Conservation (phyloP, 129 eudicot genomes). For the Oenanthe sinensis region DNA sequence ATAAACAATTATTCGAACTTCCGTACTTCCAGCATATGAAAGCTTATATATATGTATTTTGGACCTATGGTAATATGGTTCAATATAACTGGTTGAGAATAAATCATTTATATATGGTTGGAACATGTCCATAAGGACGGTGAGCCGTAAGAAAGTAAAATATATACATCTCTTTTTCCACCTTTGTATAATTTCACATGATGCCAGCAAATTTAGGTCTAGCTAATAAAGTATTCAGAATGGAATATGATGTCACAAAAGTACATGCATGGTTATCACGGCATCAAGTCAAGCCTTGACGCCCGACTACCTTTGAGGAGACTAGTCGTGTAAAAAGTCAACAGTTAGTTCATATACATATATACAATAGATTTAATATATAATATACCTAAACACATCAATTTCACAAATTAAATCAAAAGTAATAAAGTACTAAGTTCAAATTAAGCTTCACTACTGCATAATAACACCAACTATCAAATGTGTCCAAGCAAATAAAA, state of each 20-base stretch:
- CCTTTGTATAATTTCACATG: not conserved
- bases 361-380: too few relatives aligned
- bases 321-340: too few relatives aligned
- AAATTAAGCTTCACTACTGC: too few relatives aligned
- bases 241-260: constrained; percentile 1
- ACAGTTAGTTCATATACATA: too few relatives aligned
- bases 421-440: too few relatives aligned
- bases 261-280: too few relatives aligned
- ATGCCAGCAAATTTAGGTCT: not conserved
- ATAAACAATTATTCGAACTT: not conserved
- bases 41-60: not conserved
- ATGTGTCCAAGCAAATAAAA: too few relatives aligned
- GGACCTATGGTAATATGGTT: not conserved
- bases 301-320: too few relatives aligned
- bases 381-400: too few relatives aligned
- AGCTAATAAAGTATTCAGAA: not conserved
- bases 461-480: too few relatives aligned
- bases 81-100: not conserved
- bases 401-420: too few relatives aligned
- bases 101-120: not conserved
- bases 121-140: not conserved
- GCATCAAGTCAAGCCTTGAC: too few relatives aligned
- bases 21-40: not conserved
- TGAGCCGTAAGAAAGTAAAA: not conserved
- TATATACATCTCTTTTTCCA: not conserved